phyloP scores from a whole-genome alignment of 257 asterid genomes.

The Scutellaria barbata region DNA sequence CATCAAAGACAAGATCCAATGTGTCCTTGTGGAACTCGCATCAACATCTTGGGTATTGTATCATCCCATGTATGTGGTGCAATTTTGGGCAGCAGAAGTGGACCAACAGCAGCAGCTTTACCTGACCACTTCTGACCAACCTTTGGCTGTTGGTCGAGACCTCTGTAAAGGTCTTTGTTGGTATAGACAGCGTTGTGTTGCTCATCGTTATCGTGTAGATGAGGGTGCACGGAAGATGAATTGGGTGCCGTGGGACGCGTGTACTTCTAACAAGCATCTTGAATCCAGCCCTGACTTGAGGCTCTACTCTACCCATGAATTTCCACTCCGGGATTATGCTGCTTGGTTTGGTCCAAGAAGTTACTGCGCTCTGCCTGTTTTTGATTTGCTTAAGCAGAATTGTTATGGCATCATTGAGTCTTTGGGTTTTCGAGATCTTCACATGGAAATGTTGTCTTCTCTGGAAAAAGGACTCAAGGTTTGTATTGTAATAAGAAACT shows the following conservation, averaged over 20 bases:
- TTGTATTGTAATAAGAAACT: too few species aligned
- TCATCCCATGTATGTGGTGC: neutral
- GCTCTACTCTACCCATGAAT: constrained; percentile 11
- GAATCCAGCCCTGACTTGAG: constrained; percentile 15
- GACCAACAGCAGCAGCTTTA: neutral
- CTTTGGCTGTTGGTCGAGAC: constrained; percentile 29
- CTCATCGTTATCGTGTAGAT: neutral
- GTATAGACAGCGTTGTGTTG: constrained; percentile 21
- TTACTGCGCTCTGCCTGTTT: neutral
- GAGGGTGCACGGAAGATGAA: neutral
- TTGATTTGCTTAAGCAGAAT: neutral
- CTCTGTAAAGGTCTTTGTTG: constrained; percentile 8
- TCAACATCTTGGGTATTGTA: too few species aligned
- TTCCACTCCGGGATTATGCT: constrained; percentile 11
- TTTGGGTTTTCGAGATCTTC: neutral
- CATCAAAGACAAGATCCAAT: neutral
- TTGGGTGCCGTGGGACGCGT: constrained; percentile 13
- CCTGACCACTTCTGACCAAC: constrained; percentile 25
- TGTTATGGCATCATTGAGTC: constrained; percentile 15
- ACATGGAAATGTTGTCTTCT: neutral
- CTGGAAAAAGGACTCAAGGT: neutral
- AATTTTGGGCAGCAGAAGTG: neutral
- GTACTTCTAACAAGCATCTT: neutral
- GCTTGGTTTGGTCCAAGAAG: neutral
- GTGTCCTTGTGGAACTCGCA: neutral